These are phyloP conservation scores for Serendipita vermifera DNA, from an alignment of 768 basidiomycete species.

Conservation along the genomic window DNA sequence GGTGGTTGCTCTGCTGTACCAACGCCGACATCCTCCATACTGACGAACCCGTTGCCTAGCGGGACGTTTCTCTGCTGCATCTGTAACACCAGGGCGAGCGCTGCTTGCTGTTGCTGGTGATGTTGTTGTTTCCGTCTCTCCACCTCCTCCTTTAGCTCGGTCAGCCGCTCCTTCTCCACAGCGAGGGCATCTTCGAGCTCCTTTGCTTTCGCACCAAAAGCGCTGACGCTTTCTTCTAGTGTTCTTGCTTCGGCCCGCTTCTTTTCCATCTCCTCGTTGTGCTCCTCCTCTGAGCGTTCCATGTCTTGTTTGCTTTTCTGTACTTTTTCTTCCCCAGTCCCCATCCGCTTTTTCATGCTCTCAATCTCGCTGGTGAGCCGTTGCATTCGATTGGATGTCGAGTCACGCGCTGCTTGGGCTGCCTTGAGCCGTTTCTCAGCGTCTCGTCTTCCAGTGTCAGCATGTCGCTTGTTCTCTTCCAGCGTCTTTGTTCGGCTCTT, in stretches of 20 bases:
- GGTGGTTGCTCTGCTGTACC: background rate
- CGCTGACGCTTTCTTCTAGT: slow-evolving; percentile 52
- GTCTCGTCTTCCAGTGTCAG: slow-evolving; percentile 68
- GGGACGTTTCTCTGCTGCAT: background rate
- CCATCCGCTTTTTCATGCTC: slow-evolving; percentile 39
- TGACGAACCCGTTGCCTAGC: background rate
- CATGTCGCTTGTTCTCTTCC: slow-evolving; percentile 74
- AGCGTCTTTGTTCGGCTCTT: slow-evolving; percentile 72
- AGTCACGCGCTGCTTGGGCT: slow-evolving; percentile 52
- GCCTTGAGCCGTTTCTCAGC: slow-evolving; percentile 77
- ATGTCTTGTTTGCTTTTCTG: slow-evolving; percentile 23
- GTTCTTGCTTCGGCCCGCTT: slow-evolving; percentile 50
- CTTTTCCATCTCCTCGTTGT: slow-evolving; percentile 34
- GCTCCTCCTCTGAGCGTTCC: slow-evolving; percentile 37
- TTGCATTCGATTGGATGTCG: slow-evolving; percentile 42
- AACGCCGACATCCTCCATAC: background rate
- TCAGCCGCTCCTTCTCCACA: slow-evolving; percentile 47
- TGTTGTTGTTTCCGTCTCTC: slow-evolving; percentile 32
- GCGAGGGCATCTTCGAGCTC: slow-evolving; percentile 62
- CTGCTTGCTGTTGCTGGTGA: slow-evolving; percentile 17
- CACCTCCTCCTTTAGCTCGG: slow-evolving; percentile 43
- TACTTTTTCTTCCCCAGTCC: slow-evolving; percentile 42
- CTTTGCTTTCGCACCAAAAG: slow-evolving; percentile 50
- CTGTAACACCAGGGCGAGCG: background rate
- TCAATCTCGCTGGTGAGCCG: slow-evolving; percentile 50